Evolutionary conservation across 768 basidiomycete species (phyloP), one percentile per base, ranked within the genome.

Genomic region (Guyanaporus albipodus): DNA sequence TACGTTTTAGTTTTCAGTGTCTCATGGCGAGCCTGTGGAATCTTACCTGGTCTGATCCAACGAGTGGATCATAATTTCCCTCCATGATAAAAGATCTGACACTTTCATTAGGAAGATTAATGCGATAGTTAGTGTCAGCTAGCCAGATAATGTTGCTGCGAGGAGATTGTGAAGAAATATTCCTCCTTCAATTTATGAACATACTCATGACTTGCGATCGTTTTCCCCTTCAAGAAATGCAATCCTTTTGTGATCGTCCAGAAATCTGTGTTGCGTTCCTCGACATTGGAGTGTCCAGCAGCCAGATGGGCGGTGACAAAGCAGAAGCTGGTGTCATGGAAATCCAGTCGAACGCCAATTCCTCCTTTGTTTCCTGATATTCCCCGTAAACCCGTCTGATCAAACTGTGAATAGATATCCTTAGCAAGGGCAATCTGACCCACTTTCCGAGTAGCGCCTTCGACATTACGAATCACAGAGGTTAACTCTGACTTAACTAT

Each of bases 361-460:
- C 92, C 96, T 17, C 96, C 96, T 70, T 99, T 95, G 71, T 95
- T 95, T 23, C 93, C 96, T 1, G 92, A 92, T 81, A 98, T 92
- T 11, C 96, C 96, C 27, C 86, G 78, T 33, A 90, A 72, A 32
- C 87, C 88, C n/a, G 89, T 91, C 88, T 91, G 49, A 37, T 31
- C 17, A 11, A 37, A 43, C 21, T n/a, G 23, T 57, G 27, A 59
- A 31, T 10, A 22, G 22, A 26, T 14, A 19, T 17, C 9, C n/a
- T 8, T 17, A 6, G 18, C 19, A 26, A 28, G 32, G 10, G 42
- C 6, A 10, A 23, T 38, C 42, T 11, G 28, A 39, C 53, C n/a
- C 48, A 90, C 94, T 77, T 99, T 99, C 49, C 91, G 83, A 39
- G 87, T 85, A 14, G 93, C 74, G 9, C 83, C 91, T 67, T 99